These are phyloP conservation scores for Priceomyces castillae DNA, from an alignment of 805 yeast species.

Conservation along the genomic window DNA sequence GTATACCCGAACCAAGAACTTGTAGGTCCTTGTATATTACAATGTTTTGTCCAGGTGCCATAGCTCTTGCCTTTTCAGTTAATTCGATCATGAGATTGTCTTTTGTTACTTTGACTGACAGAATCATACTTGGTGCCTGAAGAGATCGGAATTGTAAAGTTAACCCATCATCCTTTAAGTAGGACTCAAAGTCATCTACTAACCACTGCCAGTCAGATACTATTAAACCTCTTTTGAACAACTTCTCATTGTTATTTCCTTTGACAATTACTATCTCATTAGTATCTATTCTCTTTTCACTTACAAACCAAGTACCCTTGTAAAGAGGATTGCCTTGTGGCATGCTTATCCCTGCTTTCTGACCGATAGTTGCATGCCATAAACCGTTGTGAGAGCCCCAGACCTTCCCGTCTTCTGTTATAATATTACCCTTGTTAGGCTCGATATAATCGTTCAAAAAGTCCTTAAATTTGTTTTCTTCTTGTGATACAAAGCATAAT, in stretches of 20 bases:
- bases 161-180: constrained; percentile 20
- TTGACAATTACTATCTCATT: constrained; percentile 80
- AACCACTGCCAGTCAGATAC: constrained; percentile 54
- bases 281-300: constrained; percentile 58
- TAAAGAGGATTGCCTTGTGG: constrained; percentile 83
- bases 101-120: constrained; percentile 15
- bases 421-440: constrained; percentile 72
- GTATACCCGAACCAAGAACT: constrained; percentile 57
- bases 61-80: constrained; percentile 54
- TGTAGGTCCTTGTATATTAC: constrained; percentile 67
- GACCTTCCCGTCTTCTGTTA: constrained; percentile 67
- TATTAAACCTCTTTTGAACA: constrained; percentile 45
- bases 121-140: constrained; percentile 51
- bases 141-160: constrained; percentile 71
- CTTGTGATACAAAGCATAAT: constrained; percentile 79
- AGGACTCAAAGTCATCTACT: constrained; percentile 7
- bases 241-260: constrained; percentile 58
- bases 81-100: constrained; percentile 37
- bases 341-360: constrained; percentile 72
- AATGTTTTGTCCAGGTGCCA: constrained; percentile 87
- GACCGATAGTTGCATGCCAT: constrained; percentile 97
- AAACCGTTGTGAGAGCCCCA: constrained; percentile 86
- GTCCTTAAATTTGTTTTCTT: constrained; percentile 58
- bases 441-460: constrained; percentile 74
- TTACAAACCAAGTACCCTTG: constrained; percentile 83